phyloP scores from a whole-genome alignment of 768 basidiomycete genomes.

The Kwoniella sp. region DNA sequence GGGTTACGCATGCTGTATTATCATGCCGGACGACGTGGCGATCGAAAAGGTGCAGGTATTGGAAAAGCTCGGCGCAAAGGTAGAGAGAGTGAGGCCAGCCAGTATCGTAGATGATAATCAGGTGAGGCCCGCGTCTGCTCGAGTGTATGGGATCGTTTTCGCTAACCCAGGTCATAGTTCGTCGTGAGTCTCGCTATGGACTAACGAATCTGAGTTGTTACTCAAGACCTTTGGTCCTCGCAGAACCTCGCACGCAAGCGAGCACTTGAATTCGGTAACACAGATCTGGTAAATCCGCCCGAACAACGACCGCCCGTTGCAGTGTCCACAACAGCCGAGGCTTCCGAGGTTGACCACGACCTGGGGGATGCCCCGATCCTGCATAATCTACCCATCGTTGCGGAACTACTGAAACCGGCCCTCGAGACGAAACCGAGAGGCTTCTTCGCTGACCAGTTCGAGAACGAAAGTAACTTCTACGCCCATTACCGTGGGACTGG shows the following conservation, averaged over 20 bases:
- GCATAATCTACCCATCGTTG: background rate
- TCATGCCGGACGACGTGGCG: conserved; percentile 55
- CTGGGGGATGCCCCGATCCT: background rate
- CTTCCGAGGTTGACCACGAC: conserved; percentile 54
- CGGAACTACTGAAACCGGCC: conserved; percentile 11
- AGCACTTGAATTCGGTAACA: conserved; percentile 67
- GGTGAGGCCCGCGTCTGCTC: conserved; percentile 53
- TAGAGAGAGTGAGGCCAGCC: conserved; percentile 63
- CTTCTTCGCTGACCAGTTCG: conserved; percentile 91
- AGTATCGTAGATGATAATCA: conserved; percentile 97
- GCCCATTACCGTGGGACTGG: conserved; percentile 88
- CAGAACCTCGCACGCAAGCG: conserved; percentile 83
- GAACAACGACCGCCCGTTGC: conserved; percentile 28
- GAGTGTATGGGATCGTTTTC: too few species aligned
- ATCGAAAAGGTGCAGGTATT: conserved; percentile 86
- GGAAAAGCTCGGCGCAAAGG: conserved; percentile 75
- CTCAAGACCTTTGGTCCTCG: background rate
- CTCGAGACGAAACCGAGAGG: conserved; percentile 59
- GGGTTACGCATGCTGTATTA: conserved; percentile 80
- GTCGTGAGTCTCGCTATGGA: conserved; percentile 21
- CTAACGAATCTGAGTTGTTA: background rate
- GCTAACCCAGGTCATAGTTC: too few species aligned
- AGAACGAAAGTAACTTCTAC: conserved; percentile 85
- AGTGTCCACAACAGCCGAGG: conserved; percentile 51
- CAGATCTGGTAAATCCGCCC: conserved; percentile 47